Conservation (phyloP, 768 basidiomycete genomes). For the Auricularia heimuer region DNA sequence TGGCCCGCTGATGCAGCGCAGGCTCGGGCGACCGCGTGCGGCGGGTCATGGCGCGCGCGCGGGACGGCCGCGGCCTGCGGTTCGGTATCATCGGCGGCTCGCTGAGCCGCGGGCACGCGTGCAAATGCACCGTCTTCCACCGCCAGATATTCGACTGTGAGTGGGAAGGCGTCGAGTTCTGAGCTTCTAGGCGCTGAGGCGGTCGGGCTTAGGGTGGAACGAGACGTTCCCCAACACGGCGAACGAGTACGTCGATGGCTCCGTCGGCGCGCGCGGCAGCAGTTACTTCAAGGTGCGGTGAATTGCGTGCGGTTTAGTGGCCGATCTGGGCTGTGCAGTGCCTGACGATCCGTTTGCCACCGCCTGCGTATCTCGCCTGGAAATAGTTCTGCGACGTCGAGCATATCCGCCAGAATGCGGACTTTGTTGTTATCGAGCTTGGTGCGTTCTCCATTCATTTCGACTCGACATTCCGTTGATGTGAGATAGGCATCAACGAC, state of each 20-base stretch:
- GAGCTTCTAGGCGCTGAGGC: not conserved
- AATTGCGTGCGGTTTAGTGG: no score
- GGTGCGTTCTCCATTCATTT: no score
- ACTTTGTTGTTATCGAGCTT: conserved; percentile 3
- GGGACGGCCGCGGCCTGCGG: not conserved
- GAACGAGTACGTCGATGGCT: conserved; percentile 3
- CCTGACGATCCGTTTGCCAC: not conserved
- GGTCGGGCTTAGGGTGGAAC: conserved; percentile 2
- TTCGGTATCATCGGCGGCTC: conserved; percentile 7
- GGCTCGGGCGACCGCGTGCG: conserved; percentile 4
- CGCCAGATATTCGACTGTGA: conserved; percentile 6
- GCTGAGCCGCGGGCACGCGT: conserved; percentile 3
- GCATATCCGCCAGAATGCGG: conserved; percentile 4
- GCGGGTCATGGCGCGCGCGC: conserved; percentile 2
- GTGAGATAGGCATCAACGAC: not conserved
- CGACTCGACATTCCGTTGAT: no score
- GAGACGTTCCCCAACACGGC: conserved; percentile 2
- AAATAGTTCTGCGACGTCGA: conserved; percentile 3
- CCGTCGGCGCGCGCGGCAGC: conserved; percentile 4
- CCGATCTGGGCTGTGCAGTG: not conserved
- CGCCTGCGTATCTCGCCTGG: not conserved
- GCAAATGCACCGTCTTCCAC: conserved; percentile 6
- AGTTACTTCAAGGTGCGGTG: conserved; percentile 5
- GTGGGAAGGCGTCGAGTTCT: not conserved
- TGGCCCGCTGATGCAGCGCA: not conserved